phyloP scores from a whole-genome alignment of 805 yeast species.

The Candida andamanensis region DNA sequence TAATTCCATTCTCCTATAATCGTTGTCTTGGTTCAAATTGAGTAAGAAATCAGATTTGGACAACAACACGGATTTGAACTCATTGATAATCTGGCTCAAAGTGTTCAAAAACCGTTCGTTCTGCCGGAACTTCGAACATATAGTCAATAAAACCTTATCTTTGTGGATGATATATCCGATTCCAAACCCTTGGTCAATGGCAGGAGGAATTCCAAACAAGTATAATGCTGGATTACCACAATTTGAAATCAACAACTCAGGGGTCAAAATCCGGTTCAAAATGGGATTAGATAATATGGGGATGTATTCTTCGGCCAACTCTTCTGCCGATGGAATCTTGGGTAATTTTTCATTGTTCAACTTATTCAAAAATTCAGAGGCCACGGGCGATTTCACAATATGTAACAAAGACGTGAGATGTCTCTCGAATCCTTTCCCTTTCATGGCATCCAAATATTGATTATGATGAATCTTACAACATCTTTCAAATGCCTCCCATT shows the following conservation, averaged over 20 bases:
- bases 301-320: slow-evolving; percentile 10
- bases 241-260: slow-evolving; percentile 58
- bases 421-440: slow-evolving; percentile 67
- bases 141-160: slow-evolving; percentile 73
- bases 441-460: slow-evolving; percentile 47
- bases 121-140: slow-evolving; percentile 85
- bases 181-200: slow-evolving; percentile 87
- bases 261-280: slow-evolving; percentile 29
- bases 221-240: slow-evolving; percentile 90
- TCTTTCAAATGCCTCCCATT: slow-evolving; percentile 47
- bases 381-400: slow-evolving; percentile 43
- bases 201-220: slow-evolving; percentile 89
- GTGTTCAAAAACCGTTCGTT: slow-evolving; percentile 73
- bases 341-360: slow-evolving; percentile 36
- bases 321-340: slow-evolving; percentile 18
- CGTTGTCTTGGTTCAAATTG: slow-evolving; percentile 25
- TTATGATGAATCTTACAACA: slow-evolving; percentile 50
- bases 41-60: slow-evolving; percentile 30
- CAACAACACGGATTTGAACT: slow-evolving; percentile 47
- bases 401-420: slow-evolving; percentile 64
- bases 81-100: slow-evolving; percentile 56
- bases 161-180: slow-evolving; percentile 83
- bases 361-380: slow-evolving; percentile 32
- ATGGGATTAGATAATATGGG: slow-evolving; percentile 32
- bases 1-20: slow-evolving; percentile 27